phyloP scores from a whole-genome alignment of 2,329 filamentous ascomycete genomes.

The Delphinella strobiligena region DNA sequence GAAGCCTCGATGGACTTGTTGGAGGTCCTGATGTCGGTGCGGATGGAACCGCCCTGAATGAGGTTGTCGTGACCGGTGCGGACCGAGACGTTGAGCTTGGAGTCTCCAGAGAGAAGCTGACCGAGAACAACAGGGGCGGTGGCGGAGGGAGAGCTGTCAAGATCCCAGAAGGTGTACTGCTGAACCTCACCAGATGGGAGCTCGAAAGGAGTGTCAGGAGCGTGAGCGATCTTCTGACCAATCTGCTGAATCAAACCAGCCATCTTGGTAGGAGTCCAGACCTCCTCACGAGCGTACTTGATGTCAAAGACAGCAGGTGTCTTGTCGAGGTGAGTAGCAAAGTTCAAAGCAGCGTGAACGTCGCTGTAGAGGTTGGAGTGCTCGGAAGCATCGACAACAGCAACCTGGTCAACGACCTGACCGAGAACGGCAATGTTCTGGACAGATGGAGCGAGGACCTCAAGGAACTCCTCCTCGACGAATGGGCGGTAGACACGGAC shows the following conservation, averaged over 20 bases:
- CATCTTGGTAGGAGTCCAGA: slow-evolving; percentile 48
- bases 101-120: slow-evolving; percentile 48
- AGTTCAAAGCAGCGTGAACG: slow-evolving; percentile 72
- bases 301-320: slow-evolving; percentile 62
- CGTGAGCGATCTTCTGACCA: slow-evolving; percentile 24
- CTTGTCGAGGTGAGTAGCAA: slow-evolving; percentile 55
- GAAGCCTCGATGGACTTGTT: slow-evolving; percentile 74
- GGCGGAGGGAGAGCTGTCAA: slow-evolving; percentile 59
- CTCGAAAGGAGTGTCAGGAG: slow-evolving; percentile 21
- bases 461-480: slow-evolving; percentile 84
- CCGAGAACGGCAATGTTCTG: slow-evolving; percentile 75
- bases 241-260: slow-evolving; percentile 36
- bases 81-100: slow-evolving; percentile 48
- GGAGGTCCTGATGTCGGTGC: slow-evolving; percentile 76
- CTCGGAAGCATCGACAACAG: slow-evolving; percentile 60
- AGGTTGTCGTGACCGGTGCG: slow-evolving; percentile 51
- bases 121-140: slow-evolving; percentile 51
- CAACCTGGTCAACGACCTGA: slow-evolving; percentile 64
- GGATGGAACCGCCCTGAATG: slow-evolving; percentile 61
- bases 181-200: slow-evolving; percentile 42
- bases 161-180: slow-evolving; percentile 91
- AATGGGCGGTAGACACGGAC: slow-evolving; percentile 93
- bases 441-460: slow-evolving; percentile 62
- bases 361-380: slow-evolving; percentile 89
- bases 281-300: slow-evolving; percentile 72